phyloP scores from a whole-genome alignment of 2,329 filamentous ascomycete genomes.

The Aspergillus persii region DNA sequence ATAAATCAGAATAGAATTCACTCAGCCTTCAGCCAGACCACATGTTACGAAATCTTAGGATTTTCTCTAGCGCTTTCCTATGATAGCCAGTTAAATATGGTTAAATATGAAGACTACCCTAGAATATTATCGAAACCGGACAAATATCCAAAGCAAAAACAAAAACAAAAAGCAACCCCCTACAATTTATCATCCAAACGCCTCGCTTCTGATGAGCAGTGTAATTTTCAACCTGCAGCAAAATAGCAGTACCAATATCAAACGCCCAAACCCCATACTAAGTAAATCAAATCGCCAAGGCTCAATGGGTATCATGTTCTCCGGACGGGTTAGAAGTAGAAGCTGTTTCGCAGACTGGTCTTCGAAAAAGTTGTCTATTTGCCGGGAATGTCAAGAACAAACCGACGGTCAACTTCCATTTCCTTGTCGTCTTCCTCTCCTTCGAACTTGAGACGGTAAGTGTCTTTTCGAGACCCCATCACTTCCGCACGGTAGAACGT shows the following conservation, averaged over 20 bases:
- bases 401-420: conserved; percentile 72
- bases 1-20: too few species aligned
- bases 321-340: not conserved
- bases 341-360: conserved; percentile 1
- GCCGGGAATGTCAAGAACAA: conserved; percentile 70
- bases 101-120: not conserved
- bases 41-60: too few species aligned
- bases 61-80: not conserved
- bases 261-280: not conserved
- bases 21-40: too few species aligned
- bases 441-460: conserved; percentile 67
- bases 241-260: not conserved
- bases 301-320: not conserved
- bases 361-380: conserved; percentile 30
- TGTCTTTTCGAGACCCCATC: conserved; percentile 61
- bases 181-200: not conserved
- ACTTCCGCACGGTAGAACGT: conserved; percentile 85
- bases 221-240: not conserved
- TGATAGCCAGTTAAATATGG: not conserved
- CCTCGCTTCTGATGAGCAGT: not conserved
- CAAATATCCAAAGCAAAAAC: not conserved
- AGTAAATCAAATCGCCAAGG: not conserved
- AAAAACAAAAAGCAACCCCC: too few species aligned
- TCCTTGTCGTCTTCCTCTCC: conserved; percentile 72
- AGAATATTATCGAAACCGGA: not conserved